These are phyloP conservation scores for Termitomyces sp. DNA, from an alignment of 768 basidiomycete species.

Conservation along the genomic window DNA sequence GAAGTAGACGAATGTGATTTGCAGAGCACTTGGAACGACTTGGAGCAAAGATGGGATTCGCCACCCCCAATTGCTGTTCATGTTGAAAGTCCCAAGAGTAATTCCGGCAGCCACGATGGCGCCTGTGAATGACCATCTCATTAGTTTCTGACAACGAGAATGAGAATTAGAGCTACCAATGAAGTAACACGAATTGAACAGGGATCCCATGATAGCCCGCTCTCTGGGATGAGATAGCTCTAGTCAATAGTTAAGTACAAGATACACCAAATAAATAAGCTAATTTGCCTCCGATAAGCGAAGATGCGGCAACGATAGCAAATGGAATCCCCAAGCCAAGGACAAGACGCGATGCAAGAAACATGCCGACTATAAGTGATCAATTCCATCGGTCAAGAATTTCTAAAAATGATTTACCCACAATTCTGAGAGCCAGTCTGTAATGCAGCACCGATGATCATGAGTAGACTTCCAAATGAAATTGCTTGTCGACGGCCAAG, in stretches of 20 bases:
- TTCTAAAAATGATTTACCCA: conserved; percentile 17
- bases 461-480: conserved; percentile 42
- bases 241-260: conserved; percentile 1
- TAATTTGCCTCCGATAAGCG: conserved; percentile 46
- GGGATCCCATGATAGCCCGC: conserved; percentile 56
- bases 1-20: conserved; percentile 49
- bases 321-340: conserved; percentile 57
- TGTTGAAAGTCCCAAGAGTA: conserved; percentile 60
- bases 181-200: conserved; percentile 62
- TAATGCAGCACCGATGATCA: conserved; percentile 40
- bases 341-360: conserved; percentile 48
- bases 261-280: background rate
- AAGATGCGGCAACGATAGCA: conserved; percentile 59
- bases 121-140: conserved; percentile 22
- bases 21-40: conserved; percentile 44
- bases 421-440: conserved; percentile 45
- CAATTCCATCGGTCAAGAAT: background rate
- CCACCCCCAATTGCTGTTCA: conserved; percentile 59
- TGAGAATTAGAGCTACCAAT: conserved; percentile 27
- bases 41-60: conserved; percentile 65
- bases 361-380: conserved; percentile 43
- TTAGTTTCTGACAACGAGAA: background rate
- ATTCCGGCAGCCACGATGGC: conserved; percentile 53
- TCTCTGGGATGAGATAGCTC: conserved; percentile 69
- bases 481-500: conserved; percentile 49